Conservation (phyloP, 305 asterid species). For the Petunia hybrid region DNA sequence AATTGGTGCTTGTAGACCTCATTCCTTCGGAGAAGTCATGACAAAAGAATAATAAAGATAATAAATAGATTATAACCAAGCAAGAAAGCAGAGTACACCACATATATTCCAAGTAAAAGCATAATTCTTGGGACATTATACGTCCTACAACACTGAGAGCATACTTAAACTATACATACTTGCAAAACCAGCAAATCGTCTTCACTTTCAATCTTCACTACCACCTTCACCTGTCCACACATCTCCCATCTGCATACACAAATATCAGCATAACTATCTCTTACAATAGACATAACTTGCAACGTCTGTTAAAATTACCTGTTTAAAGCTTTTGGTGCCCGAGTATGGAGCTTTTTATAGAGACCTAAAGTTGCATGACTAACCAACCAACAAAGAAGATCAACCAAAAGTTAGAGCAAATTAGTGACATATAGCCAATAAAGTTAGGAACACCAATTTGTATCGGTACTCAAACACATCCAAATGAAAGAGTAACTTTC, state of each 20-base stretch:
- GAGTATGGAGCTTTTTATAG: conserved; percentile 73
- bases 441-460: conserved; percentile 12
- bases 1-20: background rate
- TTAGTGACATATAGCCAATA: conserved; percentile 19
- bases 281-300: conserved; percentile 22
- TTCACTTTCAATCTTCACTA: conserved; percentile 88
- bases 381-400: conserved; percentile 35
- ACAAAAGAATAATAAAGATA: background rate
- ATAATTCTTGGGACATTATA: conserved; percentile 8
- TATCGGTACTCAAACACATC: background rate
- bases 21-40: background rate
- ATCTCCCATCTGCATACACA: conserved; percentile 88
- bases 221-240: conserved; percentile 99
- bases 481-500: background rate
- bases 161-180: conserved; percentile 48
- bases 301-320: conserved; percentile 54
- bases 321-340: conserved; percentile 85
- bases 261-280: conserved; percentile 23
- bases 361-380: conserved; percentile 99
- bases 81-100: background rate
- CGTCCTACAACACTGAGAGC: conserved; percentile 6
- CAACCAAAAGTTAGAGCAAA: conserved; percentile 33
- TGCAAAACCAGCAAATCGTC: conserved; percentile 86
- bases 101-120: conserved; percentile 2
- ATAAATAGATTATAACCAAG: conserved; percentile 27